phyloP scores from a whole-genome alignment of 2,329 filamentous ascomycete species.

The Epichloe hybrida region DNA sequence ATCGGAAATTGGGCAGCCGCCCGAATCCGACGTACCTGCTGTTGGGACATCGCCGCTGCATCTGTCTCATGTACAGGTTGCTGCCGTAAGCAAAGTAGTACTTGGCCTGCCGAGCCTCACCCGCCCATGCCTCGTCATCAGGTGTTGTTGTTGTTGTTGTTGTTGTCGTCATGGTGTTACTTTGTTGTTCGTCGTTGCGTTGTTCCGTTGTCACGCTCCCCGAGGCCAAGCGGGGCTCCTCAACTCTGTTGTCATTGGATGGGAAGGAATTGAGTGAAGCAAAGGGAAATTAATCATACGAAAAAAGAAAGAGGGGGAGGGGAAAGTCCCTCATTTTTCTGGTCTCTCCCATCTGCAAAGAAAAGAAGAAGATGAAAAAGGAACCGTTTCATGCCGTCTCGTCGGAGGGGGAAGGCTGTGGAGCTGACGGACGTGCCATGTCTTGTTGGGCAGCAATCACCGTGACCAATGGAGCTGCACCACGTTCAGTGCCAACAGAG shows the following conservation, averaged over 20 bases:
- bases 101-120: conserved; percentile 9
- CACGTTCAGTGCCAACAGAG: not conserved
- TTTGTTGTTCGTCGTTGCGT: too few species aligned
- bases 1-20: conserved; percentile 24
- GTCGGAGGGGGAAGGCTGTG: not conserved
- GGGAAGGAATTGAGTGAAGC: too few species aligned
- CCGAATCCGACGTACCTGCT: conserved; percentile 26
- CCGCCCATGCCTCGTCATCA: not conserved
- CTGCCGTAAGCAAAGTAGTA: conserved; percentile 35
- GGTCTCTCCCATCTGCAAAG: not conserved
- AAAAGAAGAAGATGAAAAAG: too few species aligned
- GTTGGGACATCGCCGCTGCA: conserved; percentile 29
- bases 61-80: conserved; percentile 31
- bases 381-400: too few species aligned
- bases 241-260: too few species aligned
- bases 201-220: too few species aligned
- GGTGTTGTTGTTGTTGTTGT: too few species aligned
- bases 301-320: too few species aligned
- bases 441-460: conserved; percentile 1
- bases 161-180: not conserved
- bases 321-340: too few species aligned
- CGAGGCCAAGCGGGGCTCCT: not conserved
- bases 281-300: too few species aligned
- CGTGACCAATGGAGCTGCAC: conserved; percentile 2
- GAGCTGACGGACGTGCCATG: too few species aligned